Base-by-base conservation (phyloP, 1,284 basidiomycete genomes). In the Erythrobasidium hasegawianum region DNA sequence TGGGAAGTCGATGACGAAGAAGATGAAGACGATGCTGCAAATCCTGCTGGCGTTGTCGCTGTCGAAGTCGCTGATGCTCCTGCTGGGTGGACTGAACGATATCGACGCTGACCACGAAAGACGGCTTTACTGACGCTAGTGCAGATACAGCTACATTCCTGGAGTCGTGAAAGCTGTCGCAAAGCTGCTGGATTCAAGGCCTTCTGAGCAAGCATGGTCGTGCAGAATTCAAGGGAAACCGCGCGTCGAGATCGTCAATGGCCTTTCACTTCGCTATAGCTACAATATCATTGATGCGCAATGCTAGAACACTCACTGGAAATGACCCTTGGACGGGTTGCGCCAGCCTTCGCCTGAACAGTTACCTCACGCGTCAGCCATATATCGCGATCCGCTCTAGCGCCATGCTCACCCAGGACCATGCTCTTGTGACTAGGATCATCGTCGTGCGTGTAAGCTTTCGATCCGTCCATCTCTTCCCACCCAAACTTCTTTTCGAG, bases 401-500 rank as follows among this genome's bases (percentile, higher is more conserved):
- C n/a, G 22, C 14, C n/a, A 47, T 5, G 16, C 43, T 16, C 43
- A 47, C 57, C 57, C 1, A 67, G 29, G 1, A 68, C 60, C 16
- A 54, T 68, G 18, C 54, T 57, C 55, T 68, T 68, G 49, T 68
- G 67, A 9, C 39, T 24, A 18, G 59, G 55, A 56, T 68, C 59
- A 9, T 68, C 59, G 22, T 68, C 67, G 22, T 59, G 33, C 0
- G 67, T 68, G 27, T 68, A 68, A 39, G 33, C 41, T 16, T 56
- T 43, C 18, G 49, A 27, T 18, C 59, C 67, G 39, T 68, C 67
- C n/a, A 62, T 56, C 38, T 52, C n/a, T 16, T 29, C 47, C 67
- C 67, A 68, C 1, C 67, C 67, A 54, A 47, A 27, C 56, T 64
- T 58, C 59, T 54, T 59, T 27, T 68, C 67, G 0, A 68, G 54